These are phyloP conservation scores for Alternaria ethzedia DNA, from an alignment of 2,329 filamentous ascomycete species.

Conservation along the genomic window DNA sequence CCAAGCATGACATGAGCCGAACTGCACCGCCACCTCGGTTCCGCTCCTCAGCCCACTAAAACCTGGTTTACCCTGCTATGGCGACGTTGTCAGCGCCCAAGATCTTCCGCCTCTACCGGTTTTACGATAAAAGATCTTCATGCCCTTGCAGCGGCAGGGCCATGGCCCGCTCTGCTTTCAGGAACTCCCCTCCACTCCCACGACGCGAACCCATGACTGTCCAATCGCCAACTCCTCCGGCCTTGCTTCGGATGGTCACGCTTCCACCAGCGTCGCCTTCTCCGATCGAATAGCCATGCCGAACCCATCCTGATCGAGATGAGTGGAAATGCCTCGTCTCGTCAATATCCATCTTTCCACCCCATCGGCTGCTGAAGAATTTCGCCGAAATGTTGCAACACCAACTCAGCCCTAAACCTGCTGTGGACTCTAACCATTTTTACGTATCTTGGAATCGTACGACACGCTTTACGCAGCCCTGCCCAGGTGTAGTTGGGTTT, in stretches of 20 bases:
- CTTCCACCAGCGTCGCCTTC: conserved; percentile 23
- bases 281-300: conserved; percentile 20
- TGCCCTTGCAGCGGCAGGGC: conserved; percentile 41
- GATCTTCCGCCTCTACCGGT: conserved; percentile 18
- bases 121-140: conserved; percentile 26
- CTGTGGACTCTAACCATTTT: neutral
- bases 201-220: conserved; percentile 4
- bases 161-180: conserved; percentile 38
- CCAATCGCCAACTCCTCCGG: conserved; percentile 23
- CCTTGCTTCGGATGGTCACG: conserved; percentile 20
- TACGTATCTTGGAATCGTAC: neutral
- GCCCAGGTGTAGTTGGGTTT: neutral
- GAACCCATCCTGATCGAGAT: neutral
- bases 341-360: neutral
- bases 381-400: neutral
- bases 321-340: neutral
- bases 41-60: conserved; percentile 6
- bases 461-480: neutral
- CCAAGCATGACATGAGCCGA: conserved; percentile 9
- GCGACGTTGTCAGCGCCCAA: conserved; percentile 12
- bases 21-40: conserved; percentile 17
- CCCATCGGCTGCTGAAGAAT: neutral
- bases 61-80: conserved; percentile 11
- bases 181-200: conserved; percentile 22
- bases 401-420: neutral